phyloP scores from a whole-genome alignment of 1,284 basidiomycete genomes.

The Ceratobasidium sp. region DNA sequence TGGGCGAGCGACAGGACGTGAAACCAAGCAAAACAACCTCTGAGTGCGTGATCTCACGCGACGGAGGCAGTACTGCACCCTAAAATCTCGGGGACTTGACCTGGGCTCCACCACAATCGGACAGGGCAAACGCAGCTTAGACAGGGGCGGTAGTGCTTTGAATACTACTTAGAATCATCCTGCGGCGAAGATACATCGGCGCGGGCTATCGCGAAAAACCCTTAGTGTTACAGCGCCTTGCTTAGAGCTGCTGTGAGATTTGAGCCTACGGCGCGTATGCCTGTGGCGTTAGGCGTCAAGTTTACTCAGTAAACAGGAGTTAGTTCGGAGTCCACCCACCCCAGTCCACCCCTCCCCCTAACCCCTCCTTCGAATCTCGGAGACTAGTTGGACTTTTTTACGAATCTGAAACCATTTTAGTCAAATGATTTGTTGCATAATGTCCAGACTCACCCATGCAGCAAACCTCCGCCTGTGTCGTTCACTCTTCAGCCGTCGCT shows the following conservation, averaged over 20 bases:
- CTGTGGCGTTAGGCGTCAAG: slow-evolving; percentile 31
- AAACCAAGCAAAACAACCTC: slow-evolving; percentile 37
- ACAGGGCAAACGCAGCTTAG: slow-evolving; percentile 14
- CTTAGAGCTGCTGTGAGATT: neutral
- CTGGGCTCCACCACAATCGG: slow-evolving; percentile 18
- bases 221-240: slow-evolving; percentile 7
- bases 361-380: slow-evolving; percentile 69
- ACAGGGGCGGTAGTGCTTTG: slow-evolving; percentile 12
- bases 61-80: slow-evolving; percentile 29
- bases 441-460: slow-evolving; percentile 68
- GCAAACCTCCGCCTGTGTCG: slow-evolving; percentile 78
- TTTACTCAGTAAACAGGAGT: neutral
- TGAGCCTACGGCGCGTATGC: slow-evolving; percentile 49
- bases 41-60: slow-evolving; percentile 28
- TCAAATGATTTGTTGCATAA: slow-evolving; percentile 19
- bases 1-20: slow-evolving; percentile 13
- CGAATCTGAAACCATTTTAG: slow-evolving; percentile 66
- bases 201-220: neutral
- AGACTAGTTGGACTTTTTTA: slow-evolving; percentile 70
- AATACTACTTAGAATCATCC: slow-evolving; percentile 13
- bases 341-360: slow-evolving; percentile 60
- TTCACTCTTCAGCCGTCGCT: slow-evolving; percentile 72
- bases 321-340: slow-evolving; percentile 49
- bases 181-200: slow-evolving; percentile 17
- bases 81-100: slow-evolving; percentile 24